These are phyloP conservation scores for Elymus sibiricus DNA, from an alignment of 176 grass and related monocot genomes.

Conservation along the genomic window DNA sequence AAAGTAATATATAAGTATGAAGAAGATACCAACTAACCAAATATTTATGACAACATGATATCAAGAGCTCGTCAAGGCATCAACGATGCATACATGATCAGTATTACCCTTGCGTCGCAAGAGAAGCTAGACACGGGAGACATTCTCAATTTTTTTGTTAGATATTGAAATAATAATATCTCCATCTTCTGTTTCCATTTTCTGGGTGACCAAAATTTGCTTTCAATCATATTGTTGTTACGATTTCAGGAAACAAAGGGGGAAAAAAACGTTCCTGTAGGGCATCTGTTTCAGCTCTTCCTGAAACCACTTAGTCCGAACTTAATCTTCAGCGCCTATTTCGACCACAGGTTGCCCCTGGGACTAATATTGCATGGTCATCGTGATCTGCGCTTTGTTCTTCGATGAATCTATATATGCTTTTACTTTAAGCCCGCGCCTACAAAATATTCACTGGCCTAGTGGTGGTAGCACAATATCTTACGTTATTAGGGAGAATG, in stretches of 20 bases:
- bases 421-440: neutral
- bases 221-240: neutral
- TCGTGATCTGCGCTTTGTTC: constrained; percentile 1
- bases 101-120: no score
- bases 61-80: neutral
- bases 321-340: neutral
- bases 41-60: neutral
- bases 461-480: neutral
- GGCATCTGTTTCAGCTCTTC: neutral
- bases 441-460: constrained; percentile 25
- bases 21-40: neutral
- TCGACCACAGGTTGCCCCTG: neutral
- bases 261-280: no score
- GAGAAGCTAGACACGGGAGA: no score
- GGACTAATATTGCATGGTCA: neutral
- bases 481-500: neutral
- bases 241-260: neutral
- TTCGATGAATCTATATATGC: neutral
- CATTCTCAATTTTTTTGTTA: no score
- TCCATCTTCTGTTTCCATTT: neutral
- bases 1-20: neutral
- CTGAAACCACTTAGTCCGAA: neutral
- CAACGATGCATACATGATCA: neutral
- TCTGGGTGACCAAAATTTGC: neutral
- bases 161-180: no score